Percentiles rank a stretch among this genome's conserved stretches.
phyloP scores from a whole-genome alignment of 768 basidiomycete species.

The Suillus subalutaceus region DNA sequence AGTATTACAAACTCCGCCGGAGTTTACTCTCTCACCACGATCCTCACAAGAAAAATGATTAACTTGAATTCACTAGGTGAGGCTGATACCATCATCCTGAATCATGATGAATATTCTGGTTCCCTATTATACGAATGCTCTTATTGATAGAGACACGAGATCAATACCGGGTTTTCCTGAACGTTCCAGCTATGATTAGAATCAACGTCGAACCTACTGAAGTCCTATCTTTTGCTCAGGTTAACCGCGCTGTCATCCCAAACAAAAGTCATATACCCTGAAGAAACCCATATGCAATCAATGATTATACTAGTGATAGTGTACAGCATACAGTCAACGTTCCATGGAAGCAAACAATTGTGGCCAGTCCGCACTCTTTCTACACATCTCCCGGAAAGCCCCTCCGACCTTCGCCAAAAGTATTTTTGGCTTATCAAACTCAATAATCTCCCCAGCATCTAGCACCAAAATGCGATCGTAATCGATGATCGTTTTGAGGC shows the following conservation, averaged over 20 bases:
- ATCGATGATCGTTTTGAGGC: constrained; percentile 76
- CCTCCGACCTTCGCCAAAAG: constrained; percentile 58
- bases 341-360: constrained; percentile 33
- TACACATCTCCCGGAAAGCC: constrained; percentile 70
- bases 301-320: constrained; percentile 1
- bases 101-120: constrained; percentile 52
- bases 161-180: constrained; percentile 51
- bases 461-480: constrained; percentile 77
- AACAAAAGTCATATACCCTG: background rate
- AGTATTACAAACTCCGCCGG: background rate
- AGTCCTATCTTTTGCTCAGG: background rate
- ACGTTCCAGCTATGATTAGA: constrained; percentile 1
- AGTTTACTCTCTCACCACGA: background rate
- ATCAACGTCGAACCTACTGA: background rate
- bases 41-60: background rate
- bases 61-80: background rate
- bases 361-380: constrained; percentile 59
- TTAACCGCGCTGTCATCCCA: background rate
- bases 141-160: constrained; percentile 37
- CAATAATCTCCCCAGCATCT: constrained; percentile 70
- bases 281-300: background rate
- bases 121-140: constrained; percentile 63
- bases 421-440: constrained; percentile 68
- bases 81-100: background rate
- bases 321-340: background rate